These are phyloP conservation scores for Euphorbia corollata DNA, from an alignment of 441 rosid genomes.

Conservation along the genomic window DNA sequence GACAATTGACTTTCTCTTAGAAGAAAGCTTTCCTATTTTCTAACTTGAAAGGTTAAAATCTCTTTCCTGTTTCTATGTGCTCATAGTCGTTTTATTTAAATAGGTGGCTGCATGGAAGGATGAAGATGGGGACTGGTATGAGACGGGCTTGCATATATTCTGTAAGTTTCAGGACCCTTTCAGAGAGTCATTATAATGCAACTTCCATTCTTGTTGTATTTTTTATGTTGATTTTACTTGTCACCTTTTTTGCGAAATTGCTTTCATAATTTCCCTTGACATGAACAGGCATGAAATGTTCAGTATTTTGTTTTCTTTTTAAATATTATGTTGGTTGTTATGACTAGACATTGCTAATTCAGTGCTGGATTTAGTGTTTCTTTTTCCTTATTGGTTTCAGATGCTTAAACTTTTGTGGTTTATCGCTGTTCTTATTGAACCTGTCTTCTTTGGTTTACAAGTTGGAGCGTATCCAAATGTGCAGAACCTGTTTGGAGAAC, in stretches of 20 bases:
- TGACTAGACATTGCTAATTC: not conserved
- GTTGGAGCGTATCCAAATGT: conserved; percentile 95
- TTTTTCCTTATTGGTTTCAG: not conserved
- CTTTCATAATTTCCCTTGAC: not conserved
- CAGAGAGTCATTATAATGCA: not conserved
- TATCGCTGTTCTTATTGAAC: conserved; percentile 14
- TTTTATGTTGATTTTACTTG: not conserved
- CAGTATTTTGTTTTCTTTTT: not conserved
- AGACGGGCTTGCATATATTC: conserved; percentile 91
- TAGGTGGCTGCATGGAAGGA: conserved; percentile 97
- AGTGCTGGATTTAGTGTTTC: conserved; percentile 7
- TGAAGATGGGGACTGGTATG: conserved; percentile 91
- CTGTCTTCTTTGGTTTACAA: conserved; percentile 34
- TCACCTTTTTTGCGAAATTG: not conserved
- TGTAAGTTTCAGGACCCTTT: conserved; percentile 46
- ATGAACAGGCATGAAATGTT: not conserved
- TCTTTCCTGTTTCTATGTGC: not conserved
- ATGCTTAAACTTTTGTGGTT: conserved; percentile 9
- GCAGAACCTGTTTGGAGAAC: conserved; percentile 89
- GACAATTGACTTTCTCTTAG: no score
- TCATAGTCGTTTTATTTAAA: not conserved
- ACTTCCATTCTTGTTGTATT: not conserved
- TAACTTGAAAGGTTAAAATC: not conserved
- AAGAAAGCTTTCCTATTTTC: not conserved
- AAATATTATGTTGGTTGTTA: not conserved